phyloP scores from a whole-genome alignment of 306 rosid species.

The Sophora flavescens region DNA sequence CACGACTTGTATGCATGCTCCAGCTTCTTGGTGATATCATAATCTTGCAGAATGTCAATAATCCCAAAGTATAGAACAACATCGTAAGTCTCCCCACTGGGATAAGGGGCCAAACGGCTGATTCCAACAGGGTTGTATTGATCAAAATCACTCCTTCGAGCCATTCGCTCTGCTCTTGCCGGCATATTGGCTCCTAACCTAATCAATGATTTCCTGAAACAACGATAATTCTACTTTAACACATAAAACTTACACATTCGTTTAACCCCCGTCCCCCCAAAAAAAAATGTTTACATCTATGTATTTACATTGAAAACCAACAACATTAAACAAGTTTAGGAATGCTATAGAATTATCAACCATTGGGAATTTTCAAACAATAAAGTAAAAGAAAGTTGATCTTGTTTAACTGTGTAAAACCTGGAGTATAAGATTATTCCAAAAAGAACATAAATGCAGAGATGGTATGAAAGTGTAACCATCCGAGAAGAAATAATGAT shows the following conservation, averaged over 20 bases:
- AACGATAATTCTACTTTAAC: neutral
- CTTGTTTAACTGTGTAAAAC: neutral
- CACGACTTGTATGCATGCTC: constrained; percentile 96
- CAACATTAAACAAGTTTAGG: neutral
- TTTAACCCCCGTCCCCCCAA: neutral
- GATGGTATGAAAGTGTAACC: neutral
- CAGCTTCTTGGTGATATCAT: constrained; percentile 91
- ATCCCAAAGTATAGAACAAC: constrained; percentile 89
- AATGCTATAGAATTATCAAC: neutral
- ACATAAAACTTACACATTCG: constrained; percentile 2
- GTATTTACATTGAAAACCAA: constrained; percentile 11
- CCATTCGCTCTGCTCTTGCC: constrained; percentile 92
- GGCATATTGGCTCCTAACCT: constrained; percentile 98
- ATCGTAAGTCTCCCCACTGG: constrained; percentile 74
- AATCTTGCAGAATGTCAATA: constrained; percentile 95
- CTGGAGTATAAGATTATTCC: neutral
- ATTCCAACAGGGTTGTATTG: constrained; percentile 73
- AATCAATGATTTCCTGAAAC: constrained; percentile 83
- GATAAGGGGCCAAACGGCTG: constrained; percentile 73
- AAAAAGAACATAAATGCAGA: constrained; percentile 12
- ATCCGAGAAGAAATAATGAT: constrained; percentile 4
- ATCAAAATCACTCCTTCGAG: constrained; percentile 85
- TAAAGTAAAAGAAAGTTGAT: neutral
- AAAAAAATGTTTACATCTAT: neutral
- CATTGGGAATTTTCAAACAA: neutral